Evolutionary conservation across 495 filamentous ascomycete genomes (phyloP).

Genomic region (Aspergillus carlsbadensis): DNA sequence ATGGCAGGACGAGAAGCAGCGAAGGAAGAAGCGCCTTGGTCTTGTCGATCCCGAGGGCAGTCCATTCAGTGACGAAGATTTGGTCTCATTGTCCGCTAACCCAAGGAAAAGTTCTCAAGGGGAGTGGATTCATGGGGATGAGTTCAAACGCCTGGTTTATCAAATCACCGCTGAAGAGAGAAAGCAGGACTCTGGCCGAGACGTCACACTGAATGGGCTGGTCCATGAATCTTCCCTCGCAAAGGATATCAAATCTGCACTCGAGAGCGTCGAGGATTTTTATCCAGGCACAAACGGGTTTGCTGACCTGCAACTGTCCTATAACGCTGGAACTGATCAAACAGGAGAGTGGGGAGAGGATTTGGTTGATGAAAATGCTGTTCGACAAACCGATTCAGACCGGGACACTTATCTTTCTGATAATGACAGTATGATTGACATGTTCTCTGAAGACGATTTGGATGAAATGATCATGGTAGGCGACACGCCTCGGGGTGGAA

Average conservation of each 20-base stretch:
- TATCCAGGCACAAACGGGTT: conserved; percentile 63
- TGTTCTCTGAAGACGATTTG: conserved; percentile 21
- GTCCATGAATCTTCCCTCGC: conserved; percentile 51
- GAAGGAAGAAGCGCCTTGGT: conserved; percentile 70
- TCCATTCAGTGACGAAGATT: conserved; percentile 73
- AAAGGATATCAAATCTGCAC: conserved; percentile 63
- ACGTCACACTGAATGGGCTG: conserved; percentile 63
- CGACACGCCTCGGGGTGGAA: conserved; percentile 9
- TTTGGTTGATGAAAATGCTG: conserved; percentile 49
- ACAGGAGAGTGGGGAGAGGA: conserved; percentile 38
- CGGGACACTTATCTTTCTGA: conserved; percentile 53
- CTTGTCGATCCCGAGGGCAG: conserved; percentile 60
- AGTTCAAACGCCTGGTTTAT: conserved; percentile 64
- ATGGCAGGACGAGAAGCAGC: conserved; percentile 86
- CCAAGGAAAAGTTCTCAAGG: conserved; percentile 63
- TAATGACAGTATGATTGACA: conserved; percentile 38
- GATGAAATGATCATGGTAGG: conserved; percentile 12
- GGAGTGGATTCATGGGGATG: conserved; percentile 90
- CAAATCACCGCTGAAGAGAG: conserved; percentile 63
- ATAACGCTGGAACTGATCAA: conserved; percentile 5
- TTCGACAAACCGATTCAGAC: conserved; percentile 46
- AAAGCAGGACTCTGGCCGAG: conserved; percentile 41
- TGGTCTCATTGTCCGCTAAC: conserved; percentile 85
- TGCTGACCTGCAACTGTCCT: conserved; percentile 16
- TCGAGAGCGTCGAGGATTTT: conserved; percentile 84